phyloP scores from a whole-genome alignment of 345 rosid genomes.

The Sonneratia caseolaris region DNA sequence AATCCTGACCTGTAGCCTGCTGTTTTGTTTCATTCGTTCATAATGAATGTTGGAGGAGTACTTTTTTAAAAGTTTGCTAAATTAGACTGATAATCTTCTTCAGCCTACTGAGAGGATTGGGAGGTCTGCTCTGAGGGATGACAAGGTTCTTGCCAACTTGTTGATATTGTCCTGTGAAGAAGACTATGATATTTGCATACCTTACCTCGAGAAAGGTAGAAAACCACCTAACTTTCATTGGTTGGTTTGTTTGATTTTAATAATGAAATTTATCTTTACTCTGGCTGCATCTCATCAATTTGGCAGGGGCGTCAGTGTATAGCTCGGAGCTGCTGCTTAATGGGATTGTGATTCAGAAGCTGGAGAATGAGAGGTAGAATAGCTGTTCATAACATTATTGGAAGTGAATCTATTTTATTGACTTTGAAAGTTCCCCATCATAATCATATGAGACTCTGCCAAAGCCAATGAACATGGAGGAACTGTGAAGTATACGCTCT shows the following conservation, averaged over 20 bases:
- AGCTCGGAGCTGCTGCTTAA: constrained; percentile 78
- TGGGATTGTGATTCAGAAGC: constrained; percentile 79
- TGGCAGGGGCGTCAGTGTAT: constrained; percentile 62
- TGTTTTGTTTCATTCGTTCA: constrained; percentile 1
- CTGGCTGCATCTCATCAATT: constrained; percentile 5
- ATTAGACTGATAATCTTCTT: constrained; percentile 7
- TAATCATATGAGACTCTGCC: background rate
- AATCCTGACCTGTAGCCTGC: background rate
- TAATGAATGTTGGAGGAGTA: background rate
- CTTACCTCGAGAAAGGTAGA: constrained; percentile 75
- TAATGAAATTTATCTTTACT: background rate
- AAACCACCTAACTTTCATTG: background rate
- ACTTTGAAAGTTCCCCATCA: background rate
- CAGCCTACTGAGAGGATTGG: constrained; percentile 76
- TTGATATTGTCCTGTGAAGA: constrained; percentile 80
- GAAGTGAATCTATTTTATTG: background rate
- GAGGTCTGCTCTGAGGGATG: constrained; percentile 56
- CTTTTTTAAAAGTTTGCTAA: constrained; percentile 3
- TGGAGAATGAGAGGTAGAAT: constrained; percentile 79
- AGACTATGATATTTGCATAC: constrained; percentile 43
- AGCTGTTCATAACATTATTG: background rate
- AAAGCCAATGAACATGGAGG: background rate
- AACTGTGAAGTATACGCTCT: background rate
- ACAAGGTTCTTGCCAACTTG: constrained; percentile 38
- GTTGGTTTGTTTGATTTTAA: background rate